These are phyloP conservation scores for Helianthus annuus DNA, from an alignment of 129 eudicot species.

Conservation along the genomic window HanXRQr2.0-SUNRISE NC_035447.2:59497245-59497744, in stretches of 20 bases:
- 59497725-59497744: neutral
- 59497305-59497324: slow-evolving; percentile 84
- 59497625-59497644: slow-evolving; percentile 95
- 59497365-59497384: neutral
- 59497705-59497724: neutral
- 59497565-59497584: neutral
- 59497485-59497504: slow-evolving; percentile 98
- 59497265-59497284: slow-evolving; percentile 94
- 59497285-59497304: slow-evolving; percentile 81
- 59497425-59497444: slow-evolving; percentile 92
- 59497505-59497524: slow-evolving; percentile 24
- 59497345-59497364: neutral
- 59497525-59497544: neutral
- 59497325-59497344: neutral
- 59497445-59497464: slow-evolving; percentile 91
- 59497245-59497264: slow-evolving; percentile 92
- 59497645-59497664: slow-evolving; percentile 81
- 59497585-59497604: slow-evolving; percentile 41
- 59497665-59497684: slow-evolving; percentile 79
- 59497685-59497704: slow-evolving; percentile 53
- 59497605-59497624: slow-evolving; percentile 88
- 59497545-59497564: neutral
- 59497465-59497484: slow-evolving; percentile 97
- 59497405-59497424: slow-evolving; percentile 88
- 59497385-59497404: neutral